A percentile compares a stretch with the other conserved stretches of the same genome.
These are phyloP conservation scores for Mesembryanthemum crystallinum DNA, from an alignment of 148 eudicot genomes.

Conservation along the genomic window DNA sequence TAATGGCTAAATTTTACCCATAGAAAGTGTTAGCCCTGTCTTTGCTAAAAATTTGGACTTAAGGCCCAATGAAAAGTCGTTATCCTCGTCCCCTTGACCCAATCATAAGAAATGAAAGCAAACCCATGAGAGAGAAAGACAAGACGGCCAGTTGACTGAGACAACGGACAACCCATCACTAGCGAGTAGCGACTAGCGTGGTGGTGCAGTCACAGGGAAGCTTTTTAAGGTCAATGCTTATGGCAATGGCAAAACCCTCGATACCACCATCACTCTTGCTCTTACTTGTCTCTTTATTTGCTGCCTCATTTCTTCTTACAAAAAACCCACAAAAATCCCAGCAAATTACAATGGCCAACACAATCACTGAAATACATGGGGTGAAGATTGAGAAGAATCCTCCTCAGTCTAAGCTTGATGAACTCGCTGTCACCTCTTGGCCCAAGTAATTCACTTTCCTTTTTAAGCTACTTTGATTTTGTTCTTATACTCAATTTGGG, in stretches of 20 bases:
- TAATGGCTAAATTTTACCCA: no score
- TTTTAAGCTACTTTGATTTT: neutral
- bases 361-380: conserved; percentile 11
- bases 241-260: conserved; percentile 22
- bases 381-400: conserved; percentile 30
- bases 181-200: no score
- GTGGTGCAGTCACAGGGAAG: no score
- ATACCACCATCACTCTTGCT: neutral
- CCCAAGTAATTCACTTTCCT: conserved; percentile 15
- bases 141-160: no score
- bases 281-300: conserved; percentile 11
- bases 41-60: no score
- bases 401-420: conserved; percentile 32
- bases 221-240: neutral
- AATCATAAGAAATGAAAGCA: no score
- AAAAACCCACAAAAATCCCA: conserved; percentile 12
- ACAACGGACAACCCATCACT: no score
- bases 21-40: no score
- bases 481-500: neutral
- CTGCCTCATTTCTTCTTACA: conserved; percentile 16
- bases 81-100: no score
- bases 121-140: no score
- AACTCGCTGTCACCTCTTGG: conserved; percentile 32
- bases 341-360: conserved; percentile 7
- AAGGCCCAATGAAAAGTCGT: no score